These are phyloP conservation scores for Eutrema heterophyllum DNA, from an alignment of 345 rosid genomes.

Conservation along the genomic window DNA sequence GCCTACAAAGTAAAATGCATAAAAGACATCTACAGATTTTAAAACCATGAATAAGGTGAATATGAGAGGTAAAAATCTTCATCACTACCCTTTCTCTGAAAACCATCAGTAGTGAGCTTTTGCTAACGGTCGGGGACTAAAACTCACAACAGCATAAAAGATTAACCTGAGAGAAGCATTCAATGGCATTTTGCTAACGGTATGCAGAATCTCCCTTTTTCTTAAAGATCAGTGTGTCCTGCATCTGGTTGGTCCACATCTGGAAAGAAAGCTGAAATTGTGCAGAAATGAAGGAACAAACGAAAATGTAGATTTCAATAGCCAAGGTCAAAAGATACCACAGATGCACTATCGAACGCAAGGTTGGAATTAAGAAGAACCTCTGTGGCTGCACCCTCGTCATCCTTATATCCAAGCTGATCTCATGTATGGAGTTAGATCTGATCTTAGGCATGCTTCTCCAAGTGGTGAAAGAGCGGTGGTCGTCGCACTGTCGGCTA, in stretches of 20 bases:
- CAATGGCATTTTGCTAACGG: too few species aligned
- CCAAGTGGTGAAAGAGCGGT: slow-evolving; percentile 60
- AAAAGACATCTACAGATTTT: too few species aligned
- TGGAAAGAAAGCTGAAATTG: slow-evolving; percentile 76
- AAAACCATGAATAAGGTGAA: too few species aligned
- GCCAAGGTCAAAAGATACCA: neutral
- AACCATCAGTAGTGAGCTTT: neutral
- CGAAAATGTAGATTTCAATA: neutral
- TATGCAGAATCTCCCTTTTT: slow-evolving; percentile 80
- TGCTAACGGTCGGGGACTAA: neutral
- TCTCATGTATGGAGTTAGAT: slow-evolving; percentile 67
- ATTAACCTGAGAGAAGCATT: slow-evolving; percentile 64
- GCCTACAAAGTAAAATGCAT: neutral
- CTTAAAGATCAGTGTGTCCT: slow-evolving; percentile 62
- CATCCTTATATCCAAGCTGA: slow-evolving; percentile 71
- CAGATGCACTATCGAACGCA: neutral
- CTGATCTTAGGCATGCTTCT: slow-evolving; percentile 78
- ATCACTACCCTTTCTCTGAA: neutral
- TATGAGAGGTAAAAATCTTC: neutral
- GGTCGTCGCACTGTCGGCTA: slow-evolving; percentile 47
- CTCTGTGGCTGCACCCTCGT: slow-evolving; percentile 78
- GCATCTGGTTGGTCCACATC: slow-evolving; percentile 93
- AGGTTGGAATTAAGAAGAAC: slow-evolving; percentile 28
- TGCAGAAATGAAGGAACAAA: neutral
- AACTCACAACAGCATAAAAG: neutral